phyloP scores from a whole-genome alignment of 768 basidiomycete species.

The Auriculariales sp. region DNA sequence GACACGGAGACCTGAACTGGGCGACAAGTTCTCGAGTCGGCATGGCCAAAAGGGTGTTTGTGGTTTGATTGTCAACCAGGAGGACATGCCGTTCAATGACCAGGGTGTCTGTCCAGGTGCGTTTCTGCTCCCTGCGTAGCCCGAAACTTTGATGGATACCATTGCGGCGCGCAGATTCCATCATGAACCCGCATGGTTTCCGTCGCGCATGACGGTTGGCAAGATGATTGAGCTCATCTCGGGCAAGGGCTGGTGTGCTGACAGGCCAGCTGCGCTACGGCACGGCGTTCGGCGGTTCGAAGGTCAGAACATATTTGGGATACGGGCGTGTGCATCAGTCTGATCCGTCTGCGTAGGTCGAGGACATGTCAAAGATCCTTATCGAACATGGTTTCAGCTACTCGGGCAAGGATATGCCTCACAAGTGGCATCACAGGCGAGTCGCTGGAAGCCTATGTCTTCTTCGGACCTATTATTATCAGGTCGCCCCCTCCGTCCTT shows the following conservation, averaged over 20 bases:
- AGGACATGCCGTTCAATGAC: slow-evolving; percentile 98
- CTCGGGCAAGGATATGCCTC: slow-evolving; percentile 96
- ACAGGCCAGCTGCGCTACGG: slow-evolving; percentile 84
- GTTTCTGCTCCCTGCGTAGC: slow-evolving; percentile 7
- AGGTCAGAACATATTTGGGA: slow-evolving; percentile 36
- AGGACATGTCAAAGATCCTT: slow-evolving; percentile 94
- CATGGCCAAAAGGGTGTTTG: slow-evolving; percentile 99
- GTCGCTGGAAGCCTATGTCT: slow-evolving; percentile 90
- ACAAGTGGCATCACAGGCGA: slow-evolving; percentile 98
- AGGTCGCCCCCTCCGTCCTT: slow-evolving; percentile 32
- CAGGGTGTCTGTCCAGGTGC: slow-evolving; percentile 85
- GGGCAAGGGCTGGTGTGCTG: slow-evolving; percentile 93
- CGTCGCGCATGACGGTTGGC: slow-evolving; percentile 97
- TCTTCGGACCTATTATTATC: slow-evolving; percentile 99
- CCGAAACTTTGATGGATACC: slow-evolving; percentile 6
- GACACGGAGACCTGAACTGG: slow-evolving; percentile 89
- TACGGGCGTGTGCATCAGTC: background rate
- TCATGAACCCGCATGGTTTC: slow-evolving; percentile 99
- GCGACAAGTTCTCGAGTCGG: slow-evolving; percentile 95
- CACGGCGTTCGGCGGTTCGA: slow-evolving; percentile 95
- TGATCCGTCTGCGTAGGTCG: slow-evolving; percentile 42
- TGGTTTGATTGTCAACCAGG: slow-evolving; percentile 95
- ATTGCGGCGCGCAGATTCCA: slow-evolving; percentile 79
- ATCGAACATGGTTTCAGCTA: slow-evolving; percentile 95
- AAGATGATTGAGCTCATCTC: slow-evolving; percentile 98